Base-by-base conservation (phyloP, 2,329 filamentous ascomycete genomes). In the Xylaria hypoxylon region DNA sequence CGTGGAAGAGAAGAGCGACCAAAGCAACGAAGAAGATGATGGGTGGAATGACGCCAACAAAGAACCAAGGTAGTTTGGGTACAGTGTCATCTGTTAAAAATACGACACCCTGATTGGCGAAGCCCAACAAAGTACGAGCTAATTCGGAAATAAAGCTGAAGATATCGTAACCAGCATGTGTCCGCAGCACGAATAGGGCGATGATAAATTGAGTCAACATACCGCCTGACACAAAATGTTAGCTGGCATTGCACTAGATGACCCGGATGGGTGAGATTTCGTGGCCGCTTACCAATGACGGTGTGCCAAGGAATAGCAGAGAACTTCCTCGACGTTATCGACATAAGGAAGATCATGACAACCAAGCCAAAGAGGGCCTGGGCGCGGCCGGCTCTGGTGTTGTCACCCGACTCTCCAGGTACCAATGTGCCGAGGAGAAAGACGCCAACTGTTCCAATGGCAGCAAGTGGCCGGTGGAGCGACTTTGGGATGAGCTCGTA, bases 1-100 rank as follows among this genome's bases (percentile, higher is more conserved):
- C 85, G 83, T 94, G 91, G 83, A 92, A 96, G 48, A 96, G 80
- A 15, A 97, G 87, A 80, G 96, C 92, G 28, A 97, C 93, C n/a
- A 97, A 84, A 1, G 94, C 89, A 65, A 97, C 92, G 87, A 97
- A 97, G 88, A 97, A 97, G 82, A 97, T 93, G 80, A 97, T 96
- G 74, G 94, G 90, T 0, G 94, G 93, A n/a, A 96, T 85, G 68
- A 97, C 93, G 56, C 85, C 83, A 56, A 91, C 85, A 69, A 97
- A 84, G 86, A 97, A 97, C 86, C 86, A 93, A 3, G 74, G 71
- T 0, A 84, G 74, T 2, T 79, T 40, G 3, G 82, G 76, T 5
- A 84, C 82, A 7, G 79, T 77, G 0, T 73, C 60, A 15, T 82
- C 81, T 0, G 89, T 91, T 72, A 97, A 79, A 82, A 97, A 97